Conservation (phyloP, 179 eudicot genomes). For the Vitellaria paradoxa region DNA sequence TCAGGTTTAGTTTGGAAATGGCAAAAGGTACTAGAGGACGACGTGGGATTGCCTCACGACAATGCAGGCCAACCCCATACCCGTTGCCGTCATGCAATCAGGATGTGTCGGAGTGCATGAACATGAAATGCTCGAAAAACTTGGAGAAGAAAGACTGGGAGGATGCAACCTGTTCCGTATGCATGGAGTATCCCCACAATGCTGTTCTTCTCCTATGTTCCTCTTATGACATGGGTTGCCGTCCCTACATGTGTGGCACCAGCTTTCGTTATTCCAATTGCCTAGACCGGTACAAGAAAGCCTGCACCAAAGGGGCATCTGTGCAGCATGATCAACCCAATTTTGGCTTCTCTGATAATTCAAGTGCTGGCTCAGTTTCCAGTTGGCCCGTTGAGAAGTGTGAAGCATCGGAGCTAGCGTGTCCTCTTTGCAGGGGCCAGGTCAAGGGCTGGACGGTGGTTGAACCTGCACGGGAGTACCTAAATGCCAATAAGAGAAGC, state of each 20-base stretch:
- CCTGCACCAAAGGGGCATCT: constrained; percentile 39
- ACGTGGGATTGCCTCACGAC: constrained; percentile 50
- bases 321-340: constrained; percentile 14
- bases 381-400: constrained; percentile 24
- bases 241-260: constrained; percentile 76
- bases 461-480: constrained; percentile 46
- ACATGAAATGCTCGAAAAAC: constrained; percentile 26
- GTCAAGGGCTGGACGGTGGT: constrained; percentile 75
- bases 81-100: constrained; percentile 25
- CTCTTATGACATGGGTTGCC: constrained; percentile 68
- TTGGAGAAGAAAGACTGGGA: constrained; percentile 52
- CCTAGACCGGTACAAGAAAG: constrained; percentile 67
- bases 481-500: constrained; percentile 45
- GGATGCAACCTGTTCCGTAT: constrained; percentile 61
- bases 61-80: constrained; percentile 50
- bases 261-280: constrained; percentile 66
- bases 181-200: constrained; percentile 74
- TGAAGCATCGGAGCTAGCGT: constrained; percentile 39
- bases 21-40: constrained; percentile 53
- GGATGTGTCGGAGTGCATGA: background rate
- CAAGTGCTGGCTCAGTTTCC: constrained; percentile 15
- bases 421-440: constrained; percentile 69
- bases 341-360: constrained; percentile 11
- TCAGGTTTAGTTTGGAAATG: constrained; percentile 29
- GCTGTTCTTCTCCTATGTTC: constrained; percentile 74